Evolutionary conservation across 495 filamentous ascomycete species (phyloP).

Genomic region (Penicillium steckii): DNA sequence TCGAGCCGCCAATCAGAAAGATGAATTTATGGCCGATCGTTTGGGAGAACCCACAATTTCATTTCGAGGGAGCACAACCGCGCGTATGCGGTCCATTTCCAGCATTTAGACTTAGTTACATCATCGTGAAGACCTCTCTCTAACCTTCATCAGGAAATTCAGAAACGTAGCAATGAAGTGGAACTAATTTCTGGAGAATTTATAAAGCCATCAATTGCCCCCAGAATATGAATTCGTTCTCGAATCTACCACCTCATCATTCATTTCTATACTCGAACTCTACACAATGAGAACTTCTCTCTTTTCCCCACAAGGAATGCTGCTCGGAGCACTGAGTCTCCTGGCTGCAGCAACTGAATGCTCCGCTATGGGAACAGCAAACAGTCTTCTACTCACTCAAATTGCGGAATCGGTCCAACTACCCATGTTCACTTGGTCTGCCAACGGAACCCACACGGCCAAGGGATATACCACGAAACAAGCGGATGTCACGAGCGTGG

Average conservation of each 20-base stretch:
- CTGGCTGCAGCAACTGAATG: conserved; percentile 9
- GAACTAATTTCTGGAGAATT: neutral
- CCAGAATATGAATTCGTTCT: neutral
- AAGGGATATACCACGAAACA: conserved; percentile 23
- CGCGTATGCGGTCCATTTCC: conserved; percentile 11
- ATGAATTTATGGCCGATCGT: conserved; percentile 1
- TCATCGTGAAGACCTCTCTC: conserved; percentile 9
- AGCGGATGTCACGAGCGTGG: conserved; percentile 7
- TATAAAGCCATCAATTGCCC: conserved; percentile 7
- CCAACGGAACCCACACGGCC: conserved; percentile 27
- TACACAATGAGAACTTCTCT: conserved; percentile 8
- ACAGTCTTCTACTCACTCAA: conserved; percentile 15
- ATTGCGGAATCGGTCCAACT: conserved; percentile 20
- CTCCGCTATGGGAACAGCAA: conserved; percentile 13
- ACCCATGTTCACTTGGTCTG: conserved; percentile 27
- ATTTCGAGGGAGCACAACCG: conserved; percentile 9
- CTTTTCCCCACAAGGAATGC: conserved; percentile 3
- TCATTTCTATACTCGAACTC: neutral
- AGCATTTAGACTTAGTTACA: conserved; percentile 6
- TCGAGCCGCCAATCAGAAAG: neutral
- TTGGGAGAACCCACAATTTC: neutral
- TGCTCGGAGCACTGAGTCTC: conserved; percentile 9
- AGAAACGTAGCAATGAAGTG: conserved; percentile 1
- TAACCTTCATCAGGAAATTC: conserved; percentile 1
- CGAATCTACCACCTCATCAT: neutral